A percentile compares a stretch with the other conserved stretches of the same genome.
These are phyloP conservation scores for Clitocybe nebularis DNA, from an alignment of 1,284 basidiomycete genomes.

Conservation along the genomic window DNA sequence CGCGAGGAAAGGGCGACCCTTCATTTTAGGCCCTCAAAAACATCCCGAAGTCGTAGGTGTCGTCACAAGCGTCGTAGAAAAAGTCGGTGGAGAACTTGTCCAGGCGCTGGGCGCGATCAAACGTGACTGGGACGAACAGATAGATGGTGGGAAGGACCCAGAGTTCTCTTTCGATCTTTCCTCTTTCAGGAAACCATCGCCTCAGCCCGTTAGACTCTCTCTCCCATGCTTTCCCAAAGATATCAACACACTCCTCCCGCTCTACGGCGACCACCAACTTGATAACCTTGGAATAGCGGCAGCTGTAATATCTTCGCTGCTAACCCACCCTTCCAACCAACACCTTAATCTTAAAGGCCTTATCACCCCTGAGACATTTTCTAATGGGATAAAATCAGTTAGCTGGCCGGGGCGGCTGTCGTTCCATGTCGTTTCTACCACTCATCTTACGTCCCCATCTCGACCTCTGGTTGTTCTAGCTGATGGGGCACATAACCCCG, in stretches of 20 bases:
- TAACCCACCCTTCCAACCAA: slow-evolving; percentile 36
- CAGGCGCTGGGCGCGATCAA: slow-evolving; percentile 23
- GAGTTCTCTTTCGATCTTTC: slow-evolving; percentile 21
- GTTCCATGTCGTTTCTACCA: slow-evolving; percentile 42
- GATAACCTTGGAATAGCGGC: slow-evolving; percentile 76
- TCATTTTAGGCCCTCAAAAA: slow-evolving; percentile 73
- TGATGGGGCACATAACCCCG: slow-evolving; percentile 96
- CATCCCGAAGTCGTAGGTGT: slow-evolving; percentile 45
- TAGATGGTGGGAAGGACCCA: slow-evolving; percentile 27
- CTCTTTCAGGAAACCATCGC: slow-evolving; percentile 35
- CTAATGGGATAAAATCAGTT: slow-evolving; percentile 54
- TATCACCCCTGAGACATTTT: slow-evolving; percentile 47
- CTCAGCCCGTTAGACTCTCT: slow-evolving; percentile 39
- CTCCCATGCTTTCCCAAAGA: slow-evolving; percentile 40
- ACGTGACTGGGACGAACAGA: slow-evolving; percentile 31
- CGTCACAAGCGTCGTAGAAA: slow-evolving; percentile 26
- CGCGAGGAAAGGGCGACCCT: slow-evolving; percentile 61
- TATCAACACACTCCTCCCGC: slow-evolving; percentile 45
- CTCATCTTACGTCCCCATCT: slow-evolving; percentile 7
- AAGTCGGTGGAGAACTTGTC: slow-evolving; percentile 41
- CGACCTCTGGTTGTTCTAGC: slow-evolving; percentile 54
- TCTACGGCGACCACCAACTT: slow-evolving; percentile 82
- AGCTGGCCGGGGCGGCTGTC: slow-evolving; percentile 86
- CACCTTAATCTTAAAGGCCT: slow-evolving; percentile 24
- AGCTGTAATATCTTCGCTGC: slow-evolving; percentile 60